These are phyloP conservation scores for Phaeodactylum tricornutum DNA, from an alignment of 108 stramenopile species.

Conservation along the genomic window DNA sequence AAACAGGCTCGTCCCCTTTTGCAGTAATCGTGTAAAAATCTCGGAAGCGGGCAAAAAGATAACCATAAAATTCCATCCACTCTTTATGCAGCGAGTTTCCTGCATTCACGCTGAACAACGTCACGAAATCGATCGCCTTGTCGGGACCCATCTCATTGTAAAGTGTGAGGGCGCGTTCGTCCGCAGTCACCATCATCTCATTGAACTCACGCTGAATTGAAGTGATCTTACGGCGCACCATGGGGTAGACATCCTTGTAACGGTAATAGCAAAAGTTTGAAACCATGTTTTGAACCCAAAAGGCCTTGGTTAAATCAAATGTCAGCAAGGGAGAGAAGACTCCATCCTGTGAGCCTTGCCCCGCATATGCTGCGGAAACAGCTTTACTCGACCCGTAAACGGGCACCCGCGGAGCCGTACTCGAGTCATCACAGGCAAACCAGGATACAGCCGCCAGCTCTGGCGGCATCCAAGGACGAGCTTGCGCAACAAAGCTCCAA, in stretches of 20 bases:
- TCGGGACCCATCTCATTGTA: constrained; percentile 11
- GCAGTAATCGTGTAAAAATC: constrained; percentile 42
- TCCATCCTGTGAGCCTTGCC: constrained; percentile 47
- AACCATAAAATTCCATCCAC: constrained; percentile 51
- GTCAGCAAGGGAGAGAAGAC: constrained; percentile 26
- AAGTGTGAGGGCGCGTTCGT: constrained; percentile 14
- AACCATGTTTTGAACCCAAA: constrained; percentile 69
- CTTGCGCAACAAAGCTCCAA: constrained; percentile 54
- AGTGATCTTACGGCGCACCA: constrained; percentile 26
- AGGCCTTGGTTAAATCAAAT: constrained; percentile 56
- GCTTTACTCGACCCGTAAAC: constrained; percentile 34
- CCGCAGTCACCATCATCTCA: constrained; percentile 15
- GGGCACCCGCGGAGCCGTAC: constrained; percentile 45
- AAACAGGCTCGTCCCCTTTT: constrained; percentile 19
- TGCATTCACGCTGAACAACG: constrained; percentile 19
- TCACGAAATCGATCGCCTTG: constrained; percentile 28
- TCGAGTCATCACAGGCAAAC: constrained; percentile 43
- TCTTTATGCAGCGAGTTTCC: constrained; percentile 26
- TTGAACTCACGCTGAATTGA: constrained; percentile 16
- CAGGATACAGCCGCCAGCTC: constrained; percentile 39
- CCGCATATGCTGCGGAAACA: constrained; percentile 33
- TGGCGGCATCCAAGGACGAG: constrained; percentile 39
- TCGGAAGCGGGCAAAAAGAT: constrained; percentile 51
- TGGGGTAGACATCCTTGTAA: constrained; percentile 46
- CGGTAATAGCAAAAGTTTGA: constrained; percentile 49